Evolutionary conservation across 2,329 filamentous ascomycete genomes (phyloP), one percentile per base, ranked within the genome.

Genomic region (Diaporthe nobilis): DNA sequence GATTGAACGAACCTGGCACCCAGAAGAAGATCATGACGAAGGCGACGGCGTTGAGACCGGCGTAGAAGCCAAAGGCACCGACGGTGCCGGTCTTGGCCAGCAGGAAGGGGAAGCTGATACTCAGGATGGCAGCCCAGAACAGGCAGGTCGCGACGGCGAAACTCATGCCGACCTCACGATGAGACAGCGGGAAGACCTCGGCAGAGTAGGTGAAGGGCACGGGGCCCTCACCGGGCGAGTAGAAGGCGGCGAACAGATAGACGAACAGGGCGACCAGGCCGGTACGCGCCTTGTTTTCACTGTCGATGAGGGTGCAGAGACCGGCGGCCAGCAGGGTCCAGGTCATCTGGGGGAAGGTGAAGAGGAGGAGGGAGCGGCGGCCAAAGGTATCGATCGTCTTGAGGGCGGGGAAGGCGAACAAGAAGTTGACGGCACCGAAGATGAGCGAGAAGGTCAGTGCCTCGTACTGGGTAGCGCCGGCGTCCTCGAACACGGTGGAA

Each of bases 151-250:
- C 91, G n/a, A 94, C 92, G 15, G 92, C 90, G 83, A 89, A 93
- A 1, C 88, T 89, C 92, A 94, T 94, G 75, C 93, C 93, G 39
- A 94, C 88, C 81, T 94, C 93, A 80, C 93, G 89, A 81, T 94
- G 92, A 0, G 92, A 93, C 2, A 94, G 87, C 0, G 93, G 92
- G 82, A 93, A 94, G 2, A 94, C 91, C 82, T 94, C 93, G 68
- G 92, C 92, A 4, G 88, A 90, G 84, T 94, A 94, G 8, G 90
- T 90, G 81, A 92, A 94, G 0, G 92, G 92, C 17, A 94, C 92
- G 15, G 90, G 90, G 0, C 92, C 93, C 84, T 94, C 92, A 2
- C 89, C 81, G 20, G 81, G 81, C 3, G 81, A 82, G 76, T 82
- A 82, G 70, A 80, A 81, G 28, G 79, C 80, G 20, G 77, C 76